Percentiles rank a stretch among this genome's conserved stretches.
phyloP scores from a whole-genome alignment of 1,139 yeast species.

The Yamadazyma buinensis region DNA sequence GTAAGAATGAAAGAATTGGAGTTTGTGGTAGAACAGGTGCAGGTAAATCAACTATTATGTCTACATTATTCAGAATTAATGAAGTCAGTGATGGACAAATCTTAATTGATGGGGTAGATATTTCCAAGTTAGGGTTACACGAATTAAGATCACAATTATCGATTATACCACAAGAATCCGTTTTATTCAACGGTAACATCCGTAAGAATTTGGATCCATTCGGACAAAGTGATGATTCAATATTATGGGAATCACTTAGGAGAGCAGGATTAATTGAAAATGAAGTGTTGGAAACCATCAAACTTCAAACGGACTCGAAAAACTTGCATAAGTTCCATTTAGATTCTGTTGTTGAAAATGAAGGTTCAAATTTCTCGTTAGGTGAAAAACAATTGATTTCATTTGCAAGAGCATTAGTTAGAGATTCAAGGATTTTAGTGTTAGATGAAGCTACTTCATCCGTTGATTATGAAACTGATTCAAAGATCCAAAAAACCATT shows the following conservation, averaged over 20 bases:
- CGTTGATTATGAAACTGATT: slow-evolving; percentile 54
- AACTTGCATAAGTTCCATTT: slow-evolving; percentile 38
- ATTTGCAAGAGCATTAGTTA: slow-evolving; percentile 49
- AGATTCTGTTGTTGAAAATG: slow-evolving; percentile 47
- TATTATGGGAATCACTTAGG: slow-evolving; percentile 31
- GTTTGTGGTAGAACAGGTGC: slow-evolving; percentile 83
- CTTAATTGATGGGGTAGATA: slow-evolving; percentile 58
- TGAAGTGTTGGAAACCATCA: slow-evolving; percentile 9
- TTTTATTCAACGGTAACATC: slow-evolving; percentile 78
- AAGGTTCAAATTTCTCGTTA: slow-evolving; percentile 49
- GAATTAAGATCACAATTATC: slow-evolving; percentile 74
- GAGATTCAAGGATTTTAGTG: slow-evolving; percentile 46
- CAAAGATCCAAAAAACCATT: slow-evolving; percentile 63
- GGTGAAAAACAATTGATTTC: slow-evolving; percentile 56
- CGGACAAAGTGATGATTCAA: slow-evolving; percentile 25
- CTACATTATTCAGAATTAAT: slow-evolving; percentile 58
- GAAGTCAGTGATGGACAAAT: slow-evolving; percentile 54
- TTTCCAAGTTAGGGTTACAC: slow-evolving; percentile 61
- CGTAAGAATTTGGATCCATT: slow-evolving; percentile 77
- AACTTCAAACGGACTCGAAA: slow-evolving; percentile 4
- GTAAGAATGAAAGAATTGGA: slow-evolving; percentile 63
- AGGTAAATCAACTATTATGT: slow-evolving; percentile 69
- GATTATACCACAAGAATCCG: slow-evolving; percentile 93
- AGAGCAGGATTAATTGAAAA: slow-evolving; percentile 26
- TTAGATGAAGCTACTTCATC: slow-evolving; percentile 57